Conservation (phyloP, 441 rosid species). For the Geranium incanum region DNA sequence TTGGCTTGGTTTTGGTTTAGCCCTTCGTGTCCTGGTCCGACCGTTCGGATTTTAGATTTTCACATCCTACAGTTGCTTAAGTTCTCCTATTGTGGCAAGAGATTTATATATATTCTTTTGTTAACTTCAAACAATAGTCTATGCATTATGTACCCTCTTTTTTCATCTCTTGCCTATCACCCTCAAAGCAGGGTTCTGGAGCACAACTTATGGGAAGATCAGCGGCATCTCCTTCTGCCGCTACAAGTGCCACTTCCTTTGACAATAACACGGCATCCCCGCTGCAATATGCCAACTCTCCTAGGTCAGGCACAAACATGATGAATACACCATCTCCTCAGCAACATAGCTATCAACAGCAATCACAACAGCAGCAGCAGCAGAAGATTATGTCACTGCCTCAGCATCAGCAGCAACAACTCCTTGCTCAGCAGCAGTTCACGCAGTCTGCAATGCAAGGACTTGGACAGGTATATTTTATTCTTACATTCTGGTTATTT, state of each 20-base stretch:
- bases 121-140: background rate
- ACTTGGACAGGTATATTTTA: conserved; percentile 57
- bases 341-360: conserved; percentile 50
- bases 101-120: conserved; percentile 1
- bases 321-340: conserved; percentile 88
- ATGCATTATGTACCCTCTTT: background rate
- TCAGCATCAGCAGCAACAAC: conserved; percentile 52
- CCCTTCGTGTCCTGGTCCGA: background rate
- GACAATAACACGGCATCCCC: conserved; percentile 80
- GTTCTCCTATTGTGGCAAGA: too few species aligned
- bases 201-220: conserved; percentile 69
- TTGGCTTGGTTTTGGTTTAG: background rate
- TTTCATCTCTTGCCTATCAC: too few species aligned
- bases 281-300: conserved; percentile 81
- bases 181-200: conserved; percentile 48
- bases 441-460: conserved; percentile 78
- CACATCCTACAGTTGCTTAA: background rate
- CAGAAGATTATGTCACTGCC: conserved; percentile 70
- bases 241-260: conserved; percentile 50
- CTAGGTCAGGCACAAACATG: conserved; percentile 68
- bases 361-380: conserved; percentile 37
- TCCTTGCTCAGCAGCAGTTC: conserved; percentile 73
- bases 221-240: conserved; percentile 78
- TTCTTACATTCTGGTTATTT: conserved; percentile 8
- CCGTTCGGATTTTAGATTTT: background rate